Evolutionary conservation across 2,329 filamentous ascomycete genomes (phyloP), one percentile per base, ranked within the genome.

Genomic region (Pestalotiopsis sp.): DNA sequence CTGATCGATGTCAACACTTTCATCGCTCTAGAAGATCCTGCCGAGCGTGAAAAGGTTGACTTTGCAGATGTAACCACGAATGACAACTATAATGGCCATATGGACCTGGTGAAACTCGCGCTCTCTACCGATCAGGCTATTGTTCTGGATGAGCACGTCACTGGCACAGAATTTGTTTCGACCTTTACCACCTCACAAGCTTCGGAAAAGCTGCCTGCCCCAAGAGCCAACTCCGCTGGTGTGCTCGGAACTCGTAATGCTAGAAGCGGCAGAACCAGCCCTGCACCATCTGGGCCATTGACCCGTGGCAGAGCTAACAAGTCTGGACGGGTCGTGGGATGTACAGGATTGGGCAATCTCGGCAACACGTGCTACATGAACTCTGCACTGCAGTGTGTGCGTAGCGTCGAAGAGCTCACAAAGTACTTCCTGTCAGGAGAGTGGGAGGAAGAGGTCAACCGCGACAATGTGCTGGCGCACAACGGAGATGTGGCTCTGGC

Each of bases 351-450:
- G 66, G 90, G 89, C 71, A 99, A 99, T 76, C 83, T 99, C 14
- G 96, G 96, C 63, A 99, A 99, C 76, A 98, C 96, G 0, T 99
- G 96, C 81, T 99, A 99, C 82, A 98, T 98, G 95, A 98, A 98
- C 80, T 97, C 95, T 25, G 96, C 96, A 11, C 85, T 98, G 67
- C 96, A 99, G 78, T 99, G 96, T 78, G 89, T 99, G 65, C 91
- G 95, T 64, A 97, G 93, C 74, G 94, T 98, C 0, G 93, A 97
- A 77, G 96, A 99, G 80, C 83, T 99, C 71, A 95, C 94, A 4
- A 91, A 94, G 75, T 99, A 97, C 80, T 98, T 99, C 80, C 81
- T 98, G 64, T 86, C 88, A 64, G 87, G 90, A 69, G 87, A 91
- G 70, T 94, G 93, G 81, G 89, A 92, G 74, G 83, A 86, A 65